These are phyloP conservation scores for Polytrichum commune DNA, from an alignment of 225 moss, liverwort and hornwort species.

Conservation along the genomic window DNA sequence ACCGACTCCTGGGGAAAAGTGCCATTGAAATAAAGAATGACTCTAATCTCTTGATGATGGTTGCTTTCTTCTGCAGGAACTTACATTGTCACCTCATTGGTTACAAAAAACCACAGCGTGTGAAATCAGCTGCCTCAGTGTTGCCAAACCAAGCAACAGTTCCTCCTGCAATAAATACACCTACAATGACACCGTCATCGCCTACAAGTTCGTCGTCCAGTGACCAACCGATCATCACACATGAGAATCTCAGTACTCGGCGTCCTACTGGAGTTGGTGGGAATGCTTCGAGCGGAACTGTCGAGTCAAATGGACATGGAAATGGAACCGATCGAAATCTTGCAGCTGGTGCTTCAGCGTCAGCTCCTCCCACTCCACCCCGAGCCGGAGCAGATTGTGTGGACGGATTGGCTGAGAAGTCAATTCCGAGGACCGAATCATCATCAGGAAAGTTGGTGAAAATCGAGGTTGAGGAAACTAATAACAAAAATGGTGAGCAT, in stretches of 20 bases:
- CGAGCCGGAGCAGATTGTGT: conserved; percentile 5
- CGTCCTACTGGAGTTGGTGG: background rate
- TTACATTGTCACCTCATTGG: conserved; percentile 59
- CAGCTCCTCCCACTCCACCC: conserved; percentile 24
- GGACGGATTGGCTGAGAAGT: conserved; percentile 8
- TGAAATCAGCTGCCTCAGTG: conserved; percentile 23
- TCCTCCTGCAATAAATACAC: background rate
- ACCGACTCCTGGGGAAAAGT: no score
- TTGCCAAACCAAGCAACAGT: conserved; percentile 15
- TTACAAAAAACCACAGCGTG: conserved; percentile 32
- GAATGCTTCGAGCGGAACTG: no score
- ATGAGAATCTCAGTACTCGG: conserved; percentile 1
- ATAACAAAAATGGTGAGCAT: background rate
- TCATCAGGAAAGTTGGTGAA: background rate
- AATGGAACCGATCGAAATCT: conserved; percentile 5
- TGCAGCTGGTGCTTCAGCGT: conserved; percentile 16
- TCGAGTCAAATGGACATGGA: background rate
- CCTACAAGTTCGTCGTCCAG: conserved; percentile 15
- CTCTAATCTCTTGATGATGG: background rate
- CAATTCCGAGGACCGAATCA: background rate
- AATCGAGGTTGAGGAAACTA: conserved; percentile 3
- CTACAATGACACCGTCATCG: background rate
- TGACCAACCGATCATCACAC: conserved; percentile 1
- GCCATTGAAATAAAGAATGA: background rate
- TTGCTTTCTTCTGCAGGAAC: conserved; percentile 27